phyloP scores from a whole-genome alignment of 2,329 filamentous ascomycete genomes.

The Colletotrichum magnum region DNA sequence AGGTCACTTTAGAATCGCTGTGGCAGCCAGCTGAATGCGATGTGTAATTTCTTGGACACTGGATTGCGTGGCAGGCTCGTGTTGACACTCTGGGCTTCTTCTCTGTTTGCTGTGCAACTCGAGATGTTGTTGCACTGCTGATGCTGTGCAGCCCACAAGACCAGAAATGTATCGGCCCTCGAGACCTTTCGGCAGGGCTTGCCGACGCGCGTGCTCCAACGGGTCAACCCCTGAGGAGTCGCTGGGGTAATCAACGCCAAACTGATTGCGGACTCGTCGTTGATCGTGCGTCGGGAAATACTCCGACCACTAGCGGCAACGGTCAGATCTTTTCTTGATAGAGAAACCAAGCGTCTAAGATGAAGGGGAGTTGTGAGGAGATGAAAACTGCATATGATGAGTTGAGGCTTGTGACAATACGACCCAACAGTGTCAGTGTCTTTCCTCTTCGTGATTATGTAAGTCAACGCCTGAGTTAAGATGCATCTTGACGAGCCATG shows the following conservation, averaged over 20 bases:
- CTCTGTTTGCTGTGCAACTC: neutral
- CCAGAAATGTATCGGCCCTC: too few relatives aligned
- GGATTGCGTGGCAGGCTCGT: neutral
- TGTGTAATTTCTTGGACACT: neutral
- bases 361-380: neutral
- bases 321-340: neutral
- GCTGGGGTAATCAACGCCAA: neutral
- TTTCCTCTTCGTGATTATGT: slow-evolving; percentile 11
- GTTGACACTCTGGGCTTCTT: neutral
- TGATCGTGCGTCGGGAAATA: slow-evolving; percentile 5
- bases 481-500: neutral
- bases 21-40: neutral
- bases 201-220: slow-evolving; percentile 8
- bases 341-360: slow-evolving; percentile 2
- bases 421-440: too few relatives aligned
- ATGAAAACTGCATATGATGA: neutral
- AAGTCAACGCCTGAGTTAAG: neutral
- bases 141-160: too few relatives aligned
- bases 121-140: too few relatives aligned
- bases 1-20: neutral
- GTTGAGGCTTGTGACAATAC: too few relatives aligned
- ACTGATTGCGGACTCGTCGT: neutral
- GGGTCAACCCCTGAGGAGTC: neutral
- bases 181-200: slow-evolving; percentile 1
- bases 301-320: neutral